A percentile compares a stretch with the other conserved stretches of the same genome.
Conservation (phyloP, 768 basidiomycete genomes). For the Podaxis mareebaensis region DNA sequence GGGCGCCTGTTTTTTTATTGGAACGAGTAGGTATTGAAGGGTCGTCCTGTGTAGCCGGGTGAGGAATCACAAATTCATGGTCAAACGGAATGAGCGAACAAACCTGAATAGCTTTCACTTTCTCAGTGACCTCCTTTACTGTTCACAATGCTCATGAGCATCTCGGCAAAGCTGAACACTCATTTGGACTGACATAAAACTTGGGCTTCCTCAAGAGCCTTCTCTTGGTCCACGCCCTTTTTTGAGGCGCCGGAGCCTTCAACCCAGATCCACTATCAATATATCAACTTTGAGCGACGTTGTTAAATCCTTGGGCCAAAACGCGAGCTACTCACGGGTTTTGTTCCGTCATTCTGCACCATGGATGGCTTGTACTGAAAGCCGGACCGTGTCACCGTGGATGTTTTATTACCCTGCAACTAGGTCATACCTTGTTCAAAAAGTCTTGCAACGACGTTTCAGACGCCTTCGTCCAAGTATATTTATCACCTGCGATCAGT, state of each 20-base stretch:
- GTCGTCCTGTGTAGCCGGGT: conserved; percentile 48
- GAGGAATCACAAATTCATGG: neutral
- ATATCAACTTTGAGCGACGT: conserved; percentile 29
- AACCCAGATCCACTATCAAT: conserved; percentile 69
- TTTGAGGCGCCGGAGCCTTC: conserved; percentile 25
- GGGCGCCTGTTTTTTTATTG: conserved; percentile 70
- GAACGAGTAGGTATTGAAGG: conserved; percentile 62
- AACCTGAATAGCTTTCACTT: conserved; percentile 64
- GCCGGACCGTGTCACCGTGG: conserved; percentile 6
- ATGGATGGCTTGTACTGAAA: conserved; percentile 71
- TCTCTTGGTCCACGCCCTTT: conserved; percentile 22
- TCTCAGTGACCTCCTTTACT: conserved; percentile 62
- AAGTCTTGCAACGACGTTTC: conserved; percentile 50
- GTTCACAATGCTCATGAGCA: neutral
- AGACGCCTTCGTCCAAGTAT: conserved; percentile 50
- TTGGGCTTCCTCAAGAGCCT: conserved; percentile 49
- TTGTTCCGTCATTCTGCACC: conserved; percentile 76
- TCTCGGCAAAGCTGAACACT: neutral
- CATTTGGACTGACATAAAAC: conserved; percentile 37
- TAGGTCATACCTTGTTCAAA: conserved; percentile 47
- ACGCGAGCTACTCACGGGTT: conserved; percentile 52
- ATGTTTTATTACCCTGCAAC: conserved; percentile 4
- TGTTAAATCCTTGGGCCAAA: neutral
- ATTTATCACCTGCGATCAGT: conserved; percentile 33
- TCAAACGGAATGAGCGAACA: conserved; percentile 5